phyloP scores from a whole-genome alignment of 495 filamentous ascomycete genomes.

The Bombardia bombarda region DNA sequence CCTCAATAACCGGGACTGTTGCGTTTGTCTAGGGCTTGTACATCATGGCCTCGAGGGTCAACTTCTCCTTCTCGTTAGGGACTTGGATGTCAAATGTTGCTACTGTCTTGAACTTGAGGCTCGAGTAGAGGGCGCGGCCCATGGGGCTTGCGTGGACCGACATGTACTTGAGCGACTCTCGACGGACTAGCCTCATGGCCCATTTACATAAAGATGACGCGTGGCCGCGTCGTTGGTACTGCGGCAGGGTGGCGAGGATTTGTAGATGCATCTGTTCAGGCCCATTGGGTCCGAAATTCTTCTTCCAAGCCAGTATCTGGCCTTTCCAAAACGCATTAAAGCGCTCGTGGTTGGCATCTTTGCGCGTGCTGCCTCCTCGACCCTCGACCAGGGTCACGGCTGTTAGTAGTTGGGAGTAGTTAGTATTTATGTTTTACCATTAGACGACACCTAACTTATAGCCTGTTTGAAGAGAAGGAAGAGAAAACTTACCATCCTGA shows the following conservation, averaged over 20 bases:
- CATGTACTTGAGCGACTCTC: constrained; percentile 13
- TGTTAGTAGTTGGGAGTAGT: constrained; percentile 4
- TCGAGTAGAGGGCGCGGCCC: constrained; percentile 25
- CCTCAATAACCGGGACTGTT: too few species aligned
- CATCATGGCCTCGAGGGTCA: constrained; percentile 31
- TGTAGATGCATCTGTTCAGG: constrained; percentile 27
- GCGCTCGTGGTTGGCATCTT: constrained; percentile 24
- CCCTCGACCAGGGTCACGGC: constrained; percentile 19
- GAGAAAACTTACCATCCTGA: constrained; percentile 21
- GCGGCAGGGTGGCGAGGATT: constrained; percentile 25
- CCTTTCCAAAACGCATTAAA: constrained; percentile 22
- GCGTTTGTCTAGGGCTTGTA: constrained; percentile 8
- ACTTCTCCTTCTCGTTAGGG: constrained; percentile 21
- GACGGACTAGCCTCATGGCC: constrained; percentile 21
- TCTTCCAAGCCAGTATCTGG: constrained; percentile 19
- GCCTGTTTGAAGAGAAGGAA: not conserved
- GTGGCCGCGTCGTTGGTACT: constrained; percentile 25
- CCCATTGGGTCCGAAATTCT: constrained; percentile 17
- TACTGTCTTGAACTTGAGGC: constrained; percentile 16
- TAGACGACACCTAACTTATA: too few species aligned
- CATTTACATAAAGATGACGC: constrained; percentile 23
- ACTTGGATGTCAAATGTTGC: constrained; percentile 22
- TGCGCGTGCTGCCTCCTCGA: constrained; percentile 16
- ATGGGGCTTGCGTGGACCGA: constrained; percentile 32
- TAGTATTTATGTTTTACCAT: too few species aligned